Conservation (phyloP, 306 rosid genomes). For the Medicago truncatula region MtrunA17r5.0-ANR NC_053042.1:734001-734500, state of each 20-base stretch:
- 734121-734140: neutral
- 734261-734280: neutral
- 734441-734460: too few species aligned
- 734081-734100: neutral
- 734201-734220: neutral
- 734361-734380: neutral
- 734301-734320: neutral
- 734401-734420: neutral
- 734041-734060: neutral
- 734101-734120: neutral
- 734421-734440: neutral
- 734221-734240: neutral
- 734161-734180: neutral
- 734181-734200: neutral
- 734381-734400: neutral
- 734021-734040: slow-evolving; percentile 32
- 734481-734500: too few species aligned
- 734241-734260: neutral
- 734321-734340: neutral
- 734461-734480: too few species aligned
- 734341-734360: too few species aligned
- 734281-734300: neutral
- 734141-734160: neutral
- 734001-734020: slow-evolving; percentile 8
- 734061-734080: rapidly evolving